Conservation (phyloP, 176 grass and related monocot genomes). For the Hsuehochloa calcarea region DNA sequence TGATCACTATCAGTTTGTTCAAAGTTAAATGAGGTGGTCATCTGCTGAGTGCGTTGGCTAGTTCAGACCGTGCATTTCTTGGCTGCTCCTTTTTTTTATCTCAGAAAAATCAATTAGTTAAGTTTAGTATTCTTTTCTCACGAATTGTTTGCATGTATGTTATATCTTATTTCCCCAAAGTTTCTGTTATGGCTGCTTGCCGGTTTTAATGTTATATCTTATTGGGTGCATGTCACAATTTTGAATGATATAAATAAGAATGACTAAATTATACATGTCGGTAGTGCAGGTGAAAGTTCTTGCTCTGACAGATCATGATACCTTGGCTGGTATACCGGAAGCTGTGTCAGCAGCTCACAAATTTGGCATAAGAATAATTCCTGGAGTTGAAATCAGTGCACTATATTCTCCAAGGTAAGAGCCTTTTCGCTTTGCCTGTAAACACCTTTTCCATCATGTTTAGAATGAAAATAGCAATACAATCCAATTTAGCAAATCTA, state of each 20-base stretch:
- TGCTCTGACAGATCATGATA: constrained; percentile 94
- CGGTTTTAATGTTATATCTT: constrained; percentile 1
- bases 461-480: not conserved
- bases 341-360: constrained; percentile 62
- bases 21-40: constrained; percentile 1
- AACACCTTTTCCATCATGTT: not conserved
- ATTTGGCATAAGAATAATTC: constrained; percentile 87
- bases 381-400: constrained; percentile 91
- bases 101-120: not conserved
- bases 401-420: constrained; percentile 72
- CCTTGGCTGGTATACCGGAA: constrained; percentile 85
- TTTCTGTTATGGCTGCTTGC: not conserved
- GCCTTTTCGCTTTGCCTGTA: not conserved
- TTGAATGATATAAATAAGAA: constrained; percentile 20
- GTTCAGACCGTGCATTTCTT: not conserved
- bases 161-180: not conserved
- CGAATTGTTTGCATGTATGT: not conserved
- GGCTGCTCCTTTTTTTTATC: not conserved
- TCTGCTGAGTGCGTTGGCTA: not conserved
- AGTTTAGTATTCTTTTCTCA: not conserved
- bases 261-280: constrained; percentile 32
- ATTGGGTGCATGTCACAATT: not conserved
- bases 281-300: constrained; percentile 84
- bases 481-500: constrained; percentile 3
- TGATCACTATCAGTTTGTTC: not conserved